Conservation (phyloP, 768 basidiomycete genomes). For the Tricholoma terreum region DNA sequence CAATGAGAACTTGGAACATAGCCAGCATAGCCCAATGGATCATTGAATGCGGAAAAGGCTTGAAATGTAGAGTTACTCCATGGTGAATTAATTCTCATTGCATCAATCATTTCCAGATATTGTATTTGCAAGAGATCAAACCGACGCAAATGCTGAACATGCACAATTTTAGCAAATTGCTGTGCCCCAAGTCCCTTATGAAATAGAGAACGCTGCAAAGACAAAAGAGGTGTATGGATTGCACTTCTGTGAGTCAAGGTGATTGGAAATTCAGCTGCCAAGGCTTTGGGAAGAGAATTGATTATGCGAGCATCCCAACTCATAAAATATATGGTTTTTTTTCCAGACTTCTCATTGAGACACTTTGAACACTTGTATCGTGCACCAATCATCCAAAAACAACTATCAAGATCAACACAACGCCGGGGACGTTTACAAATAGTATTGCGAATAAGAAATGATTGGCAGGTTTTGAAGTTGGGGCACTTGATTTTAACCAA, state of each 20-base stretch:
- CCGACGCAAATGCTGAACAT: too few species aligned
- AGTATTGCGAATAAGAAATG: constrained; percentile 7
- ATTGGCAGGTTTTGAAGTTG: background rate
- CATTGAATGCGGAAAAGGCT: too few species aligned
- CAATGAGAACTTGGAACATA: background rate
- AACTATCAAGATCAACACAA: constrained; percentile 12
- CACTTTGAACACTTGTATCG: constrained; percentile 7
- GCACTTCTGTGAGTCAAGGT: constrained; percentile 19
- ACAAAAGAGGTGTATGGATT: constrained; percentile 13
- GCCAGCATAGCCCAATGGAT: background rate
- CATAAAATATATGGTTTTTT: too few species aligned
- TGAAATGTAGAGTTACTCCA: too few species aligned
- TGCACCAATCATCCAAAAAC: constrained; percentile 14
- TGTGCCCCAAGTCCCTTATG: too few species aligned
- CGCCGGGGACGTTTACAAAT: constrained; percentile 5
- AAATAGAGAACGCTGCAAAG: constrained; percentile 12
- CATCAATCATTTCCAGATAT: too few species aligned
- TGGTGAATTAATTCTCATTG: background rate
- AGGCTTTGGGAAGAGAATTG: background rate
- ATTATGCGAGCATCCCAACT: constrained; percentile 10
- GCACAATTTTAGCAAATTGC: too few species aligned
- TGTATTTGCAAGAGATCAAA: too few species aligned
- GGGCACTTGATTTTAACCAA: too few species aligned
- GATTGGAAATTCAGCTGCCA: too few species aligned
- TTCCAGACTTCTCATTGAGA: too few species aligned